Evolutionary conservation across 176 grass and related monocot genomes (phyloP).

Genomic region (Secale cereale): DNA sequence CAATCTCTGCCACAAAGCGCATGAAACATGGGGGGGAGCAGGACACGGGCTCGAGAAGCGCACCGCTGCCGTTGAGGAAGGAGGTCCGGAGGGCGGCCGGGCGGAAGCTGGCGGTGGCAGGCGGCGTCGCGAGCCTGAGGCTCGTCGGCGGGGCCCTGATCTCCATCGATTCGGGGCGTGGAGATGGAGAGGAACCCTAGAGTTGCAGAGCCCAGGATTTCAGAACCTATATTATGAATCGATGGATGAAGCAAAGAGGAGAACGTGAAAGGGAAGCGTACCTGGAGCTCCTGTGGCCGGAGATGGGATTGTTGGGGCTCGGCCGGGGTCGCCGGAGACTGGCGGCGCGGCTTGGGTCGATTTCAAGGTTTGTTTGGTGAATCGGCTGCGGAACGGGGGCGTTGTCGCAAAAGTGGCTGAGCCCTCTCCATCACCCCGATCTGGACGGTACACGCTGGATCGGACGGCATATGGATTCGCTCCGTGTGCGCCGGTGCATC

Average conservation of each 20-base stretch:
- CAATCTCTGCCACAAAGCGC: not conserved
- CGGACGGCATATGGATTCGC: not conserved
- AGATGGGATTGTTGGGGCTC: not conserved
- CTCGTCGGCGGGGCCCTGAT: constrained; percentile 35
- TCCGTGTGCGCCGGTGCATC: too few species aligned
- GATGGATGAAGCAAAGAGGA: not conserved
- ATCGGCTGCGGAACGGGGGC: not conserved
- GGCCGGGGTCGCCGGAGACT: not conserved
- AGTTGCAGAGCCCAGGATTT: not conserved
- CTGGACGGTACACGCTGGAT: not conserved
- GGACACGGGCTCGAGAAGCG: constrained; percentile 11
- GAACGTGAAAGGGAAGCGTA: not conserved
- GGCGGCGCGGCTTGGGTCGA: not conserved
- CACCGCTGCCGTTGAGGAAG: constrained; percentile 43
- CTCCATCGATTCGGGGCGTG: constrained; percentile 35
- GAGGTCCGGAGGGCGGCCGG: constrained; percentile 22
- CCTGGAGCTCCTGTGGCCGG: not conserved
- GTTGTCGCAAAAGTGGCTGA: not conserved
- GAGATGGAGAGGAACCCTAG: not conserved
- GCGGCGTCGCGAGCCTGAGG: constrained; percentile 28
- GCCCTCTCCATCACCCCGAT: not conserved
- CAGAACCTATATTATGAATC: not conserved
- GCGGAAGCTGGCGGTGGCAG: constrained; percentile 15
- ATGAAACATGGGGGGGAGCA: not conserved
- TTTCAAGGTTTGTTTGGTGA: not conserved